These are phyloP conservation scores for Vachellia pachyceras DNA, from an alignment of 306 rosid genomes.

Conservation along the genomic window DNA sequence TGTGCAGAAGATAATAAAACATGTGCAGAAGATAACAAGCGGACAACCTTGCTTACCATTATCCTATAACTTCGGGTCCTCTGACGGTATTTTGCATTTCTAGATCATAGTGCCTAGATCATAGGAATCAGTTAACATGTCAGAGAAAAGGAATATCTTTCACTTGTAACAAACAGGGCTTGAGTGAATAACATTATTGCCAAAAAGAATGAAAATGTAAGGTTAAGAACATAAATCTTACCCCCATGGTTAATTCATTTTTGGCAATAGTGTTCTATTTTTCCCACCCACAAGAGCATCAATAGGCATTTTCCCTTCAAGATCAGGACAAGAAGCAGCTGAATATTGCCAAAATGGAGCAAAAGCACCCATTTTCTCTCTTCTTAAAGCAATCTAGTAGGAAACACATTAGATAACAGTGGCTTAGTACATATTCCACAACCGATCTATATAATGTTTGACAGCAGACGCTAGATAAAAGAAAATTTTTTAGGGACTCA, in stretches of 20 bases:
- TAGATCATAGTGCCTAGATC: too few species aligned
- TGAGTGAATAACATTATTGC: not conserved
- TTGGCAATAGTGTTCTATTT: slow-evolving; percentile 34
- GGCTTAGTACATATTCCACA: slow-evolving; percentile 31
- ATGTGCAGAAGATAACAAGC: too few species aligned
- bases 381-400: slow-evolving; percentile 81
- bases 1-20: too few species aligned
- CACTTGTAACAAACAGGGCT: not conserved
- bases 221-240: slow-evolving; percentile 43
- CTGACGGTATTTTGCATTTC: too few species aligned
- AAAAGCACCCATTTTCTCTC: slow-evolving; percentile 86
- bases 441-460: slow-evolving; percentile 10
- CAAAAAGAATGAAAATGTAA: slow-evolving; percentile 14
- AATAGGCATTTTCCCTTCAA: slow-evolving; percentile 54
- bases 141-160: not conserved
- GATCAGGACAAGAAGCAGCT: slow-evolving; percentile 93
- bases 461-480: slow-evolving; percentile 23
- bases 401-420: slow-evolving; percentile 26
- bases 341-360: slow-evolving; percentile 94
- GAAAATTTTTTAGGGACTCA: slow-evolving; percentile 27
- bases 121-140: too few species aligned
- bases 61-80: too few species aligned
- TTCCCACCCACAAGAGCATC: slow-evolving; percentile 56
- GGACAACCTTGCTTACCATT: too few species aligned
- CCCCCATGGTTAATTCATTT: slow-evolving; percentile 58